Evolutionary conservation across 2,329 filamentous ascomycete species (phyloP).

Genomic region (Nakataea oryzae): DNA sequence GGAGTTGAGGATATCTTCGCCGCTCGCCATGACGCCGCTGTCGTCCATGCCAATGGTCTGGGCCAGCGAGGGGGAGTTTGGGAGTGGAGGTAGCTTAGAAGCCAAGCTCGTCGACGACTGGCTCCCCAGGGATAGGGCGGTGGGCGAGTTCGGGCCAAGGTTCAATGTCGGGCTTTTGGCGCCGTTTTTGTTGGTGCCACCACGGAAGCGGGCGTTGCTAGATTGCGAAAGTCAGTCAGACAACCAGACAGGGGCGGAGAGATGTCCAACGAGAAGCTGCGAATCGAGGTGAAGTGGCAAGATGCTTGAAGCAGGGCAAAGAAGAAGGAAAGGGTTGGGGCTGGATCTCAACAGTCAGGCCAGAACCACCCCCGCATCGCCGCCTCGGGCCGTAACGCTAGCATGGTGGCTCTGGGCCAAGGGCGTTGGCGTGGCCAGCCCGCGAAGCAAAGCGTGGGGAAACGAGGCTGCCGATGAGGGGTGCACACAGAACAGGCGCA

Average conservation of each 20-base stretch:
- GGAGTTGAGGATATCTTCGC: slow-evolving; percentile 44
- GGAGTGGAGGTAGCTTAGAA: slow-evolving; percentile 50
- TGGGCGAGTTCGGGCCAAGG: slow-evolving; percentile 24
- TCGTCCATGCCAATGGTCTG: slow-evolving; percentile 62
- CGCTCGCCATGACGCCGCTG: slow-evolving; percentile 32
- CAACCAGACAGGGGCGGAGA: neutral
- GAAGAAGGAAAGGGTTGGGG: neutral
- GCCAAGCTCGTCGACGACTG: slow-evolving; percentile 41
- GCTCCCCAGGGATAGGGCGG: slow-evolving; percentile 31
- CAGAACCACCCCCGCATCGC: neutral
- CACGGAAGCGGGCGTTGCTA: slow-evolving; percentile 5
- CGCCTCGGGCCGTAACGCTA: neutral
- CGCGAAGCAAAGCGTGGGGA: neutral
- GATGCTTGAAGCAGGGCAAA: neutral
- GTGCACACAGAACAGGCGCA: neutral
- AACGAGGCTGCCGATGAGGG: neutral
- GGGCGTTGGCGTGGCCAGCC: too few species aligned
- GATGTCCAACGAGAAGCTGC: neutral
- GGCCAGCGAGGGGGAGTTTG: slow-evolving; percentile 52
- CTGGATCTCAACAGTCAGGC: neutral
- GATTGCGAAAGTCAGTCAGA: neutral
- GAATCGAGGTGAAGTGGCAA: neutral
- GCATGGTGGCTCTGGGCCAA: neutral
- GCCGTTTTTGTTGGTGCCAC: neutral
- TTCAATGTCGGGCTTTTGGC: slow-evolving; percentile 3